Base-by-base conservation (phyloP, 2,329 filamentous ascomycete genomes). In the Aphanocladium album region DNA sequence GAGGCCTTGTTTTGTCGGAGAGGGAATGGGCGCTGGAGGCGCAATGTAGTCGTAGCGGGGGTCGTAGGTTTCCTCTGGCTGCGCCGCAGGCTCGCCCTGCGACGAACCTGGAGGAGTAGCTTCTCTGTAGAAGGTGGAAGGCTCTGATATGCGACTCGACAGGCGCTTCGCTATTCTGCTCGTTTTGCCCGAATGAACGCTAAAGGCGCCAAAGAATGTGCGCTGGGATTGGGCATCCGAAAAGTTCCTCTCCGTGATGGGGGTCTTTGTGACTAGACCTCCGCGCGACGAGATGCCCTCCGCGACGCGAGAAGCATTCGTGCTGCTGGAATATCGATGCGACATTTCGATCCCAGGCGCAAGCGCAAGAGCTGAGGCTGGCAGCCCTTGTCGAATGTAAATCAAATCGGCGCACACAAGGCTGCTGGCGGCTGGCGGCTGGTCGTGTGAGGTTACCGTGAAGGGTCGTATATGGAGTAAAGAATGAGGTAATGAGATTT, bases 121-220 rank as follows among this genome's bases (percentile, higher is more conserved):
- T 57, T 77, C 76, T 19, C 74, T 73, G 65, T 74, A 76, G 41
- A 78, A 78, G 0, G 76, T 78, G 62, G 70, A 74, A 25, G 53
- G 60, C 25, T 51, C 37, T 5, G 60, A 37, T 7, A 33, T n/a
- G n/a, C 51, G 25, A 16, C 52, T 51, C 23, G 59, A 56, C 16
- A 47, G 43, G 2, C 33, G 33, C 23, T 35, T 45, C 71, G 67
- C 30, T 11, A 49, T 39, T 21, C 54, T 49, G n/a, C 37, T 19
- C 37, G 52, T 55, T 37, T 21, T 43, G 23, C 43, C 54, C 5
- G 54, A 57, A 16, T 25, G 39, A 8, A 49, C 33, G 30, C 54
- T 57, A 5, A 57, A 46, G 7, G 19, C 27, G 54, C 54, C 19
- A 2, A 57, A 47, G 12, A 57, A 37, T 6, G 54, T 57, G 43